phyloP scores from a whole-genome alignment of 495 filamentous ascomycete genomes.

The Lichenothelia convexa region DNA sequence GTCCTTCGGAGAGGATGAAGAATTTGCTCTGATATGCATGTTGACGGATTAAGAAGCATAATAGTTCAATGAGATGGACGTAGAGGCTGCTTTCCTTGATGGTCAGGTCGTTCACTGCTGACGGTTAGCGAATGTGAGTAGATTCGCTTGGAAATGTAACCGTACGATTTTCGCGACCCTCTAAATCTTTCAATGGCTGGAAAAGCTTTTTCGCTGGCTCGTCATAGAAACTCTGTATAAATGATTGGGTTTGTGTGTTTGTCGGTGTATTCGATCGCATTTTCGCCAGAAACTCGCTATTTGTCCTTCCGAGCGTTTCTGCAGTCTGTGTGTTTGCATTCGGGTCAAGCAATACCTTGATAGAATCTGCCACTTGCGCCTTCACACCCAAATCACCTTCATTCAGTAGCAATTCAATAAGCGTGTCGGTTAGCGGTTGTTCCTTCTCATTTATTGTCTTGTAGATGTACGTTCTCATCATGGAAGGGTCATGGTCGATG shows the following conservation, averaged over 20 bases:
- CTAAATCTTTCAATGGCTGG: conserved; percentile 65
- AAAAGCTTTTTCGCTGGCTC: conserved; percentile 75
- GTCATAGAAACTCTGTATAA: conserved; percentile 80
- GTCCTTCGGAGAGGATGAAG: conserved; percentile 65
- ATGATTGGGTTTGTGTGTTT: conserved; percentile 65
- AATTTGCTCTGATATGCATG: conserved; percentile 74
- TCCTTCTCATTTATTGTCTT: conserved; percentile 75
- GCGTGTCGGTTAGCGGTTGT: conserved; percentile 74
- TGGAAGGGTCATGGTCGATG: conserved; percentile 85
- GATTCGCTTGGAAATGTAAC: too few species aligned
- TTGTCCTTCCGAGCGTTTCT: conserved; percentile 48
- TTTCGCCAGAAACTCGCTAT: conserved; percentile 51
- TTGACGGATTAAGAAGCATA: conserved; percentile 85
- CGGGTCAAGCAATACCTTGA: conserved; percentile 89
- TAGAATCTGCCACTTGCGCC: conserved; percentile 85
- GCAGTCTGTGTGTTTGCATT: conserved; percentile 29
- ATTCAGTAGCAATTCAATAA: conserved; percentile 80
- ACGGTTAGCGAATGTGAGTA: conserved; percentile 9
- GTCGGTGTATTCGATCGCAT: conserved; percentile 27
- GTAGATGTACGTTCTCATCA: conserved; percentile 87
- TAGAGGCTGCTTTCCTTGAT: conserved; percentile 77
- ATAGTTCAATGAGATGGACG: conserved; percentile 79
- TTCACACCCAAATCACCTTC: conserved; percentile 90
- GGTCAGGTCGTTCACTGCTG: conserved; percentile 38
- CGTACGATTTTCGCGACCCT: conserved; percentile 42